Evolutionary conservation across 2,329 filamentous ascomycete genomes (phyloP), one percentile per base, ranked within the genome.

Genomic region (Nigrospora oryzae): DNA sequence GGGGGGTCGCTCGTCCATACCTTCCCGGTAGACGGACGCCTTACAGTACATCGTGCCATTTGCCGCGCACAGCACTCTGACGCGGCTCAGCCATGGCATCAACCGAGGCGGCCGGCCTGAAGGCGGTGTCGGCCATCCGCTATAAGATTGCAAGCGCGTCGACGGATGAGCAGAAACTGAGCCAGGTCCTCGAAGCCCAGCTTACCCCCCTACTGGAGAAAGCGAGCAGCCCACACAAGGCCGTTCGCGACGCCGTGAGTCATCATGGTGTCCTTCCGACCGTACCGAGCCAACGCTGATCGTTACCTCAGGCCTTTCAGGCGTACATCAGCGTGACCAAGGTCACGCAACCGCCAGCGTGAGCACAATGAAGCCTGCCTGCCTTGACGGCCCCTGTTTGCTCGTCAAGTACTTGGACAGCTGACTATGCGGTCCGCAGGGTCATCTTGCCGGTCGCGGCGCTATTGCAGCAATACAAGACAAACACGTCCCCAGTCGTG

Each of bases 401-500:
- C 14, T 19, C 23, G 37, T 23, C 15, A 17, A 17, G 14, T 13
- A 36, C 14, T n/a, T 36, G 35, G 35, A n/a, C 23, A 28, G 23
- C 23, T 28, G 23, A 28, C 23, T 28, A 7, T 28, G 2, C 10
- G 23, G 23, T 7, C 23, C 16, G 49, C 50, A 76, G 75, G 40
- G 81, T 96, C 51, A 74, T 90, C 44, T 71, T 98, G 6, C 93
- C 93, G 0, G 89, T 97, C 12, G 77, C 80, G n/a, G 80, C 83
- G 14, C 73, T 98, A 15, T 65, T 97, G 44, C 84, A 89, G 54
- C 93, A 97, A 62, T 96, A 95, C 73, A 95, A 94, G 63, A 79
- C 86, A 17, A 80, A 79, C 34, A 73, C 81, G 35, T 84, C 83
- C 12, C 71, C 83, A 1, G 73, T 96, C 34, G 80, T 98, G 51